Conservation (phyloP, 306 rosid species). For the Corylus heterophylla region DNA sequence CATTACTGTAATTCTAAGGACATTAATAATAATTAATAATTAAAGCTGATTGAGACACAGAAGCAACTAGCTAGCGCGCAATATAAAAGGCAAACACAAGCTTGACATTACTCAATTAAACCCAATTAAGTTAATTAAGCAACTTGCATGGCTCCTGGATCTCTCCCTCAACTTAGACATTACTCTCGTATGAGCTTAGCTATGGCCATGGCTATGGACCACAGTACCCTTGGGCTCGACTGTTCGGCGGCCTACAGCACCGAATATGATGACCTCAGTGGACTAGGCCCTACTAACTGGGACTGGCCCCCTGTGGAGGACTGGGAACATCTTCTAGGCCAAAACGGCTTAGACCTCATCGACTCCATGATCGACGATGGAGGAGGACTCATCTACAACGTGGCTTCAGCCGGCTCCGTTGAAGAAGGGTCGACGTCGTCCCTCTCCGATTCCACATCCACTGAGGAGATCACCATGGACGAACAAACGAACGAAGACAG, state of each 20-base stretch:
- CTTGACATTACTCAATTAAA: too few relatives aligned
- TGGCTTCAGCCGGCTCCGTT: neutral
- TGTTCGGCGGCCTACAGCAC: constrained; percentile 36
- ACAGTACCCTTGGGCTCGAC: constrained; percentile 33
- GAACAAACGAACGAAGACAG: constrained; percentile 32
- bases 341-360: constrained; percentile 60
- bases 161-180: neutral
- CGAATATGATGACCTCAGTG: constrained; percentile 1
- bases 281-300: constrained; percentile 35
- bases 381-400: neutral
- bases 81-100: neutral
- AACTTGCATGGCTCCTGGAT: too few relatives aligned
- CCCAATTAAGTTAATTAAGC: too few relatives aligned
- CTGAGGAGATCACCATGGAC: constrained; percentile 6
- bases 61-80: too few relatives aligned
- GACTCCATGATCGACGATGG: constrained; percentile 51
- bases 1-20: neutral
- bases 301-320: constrained; percentile 70
- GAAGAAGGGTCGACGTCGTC: constrained; percentile 30
- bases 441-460: constrained; percentile 31
- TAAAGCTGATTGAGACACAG: neutral
- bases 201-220: constrained; percentile 36
- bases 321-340: constrained; percentile 60
- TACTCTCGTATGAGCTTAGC: constrained; percentile 16
- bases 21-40: neutral